Conservation (phyloP, 225 moss, liverwort and hornwort genomes). For the Bryum argenteum region DNA sequence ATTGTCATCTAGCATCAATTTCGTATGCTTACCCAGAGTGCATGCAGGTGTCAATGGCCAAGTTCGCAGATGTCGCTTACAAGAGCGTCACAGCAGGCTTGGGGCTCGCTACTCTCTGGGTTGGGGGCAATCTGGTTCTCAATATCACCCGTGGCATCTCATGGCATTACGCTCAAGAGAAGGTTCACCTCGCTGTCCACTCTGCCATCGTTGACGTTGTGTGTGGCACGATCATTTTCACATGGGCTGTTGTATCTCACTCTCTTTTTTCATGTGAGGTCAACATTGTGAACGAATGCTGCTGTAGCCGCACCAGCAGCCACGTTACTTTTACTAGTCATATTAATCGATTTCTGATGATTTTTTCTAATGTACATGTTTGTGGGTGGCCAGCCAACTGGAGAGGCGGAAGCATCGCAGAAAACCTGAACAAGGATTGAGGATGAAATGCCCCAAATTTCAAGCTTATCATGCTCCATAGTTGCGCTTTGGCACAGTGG, state of each 20-base stretch:
- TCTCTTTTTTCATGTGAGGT: not conserved
- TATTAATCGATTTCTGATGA: not conserved
- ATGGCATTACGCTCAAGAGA: constrained; percentile 90
- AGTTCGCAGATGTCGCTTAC: constrained; percentile 78
- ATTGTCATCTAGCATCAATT: not conserved
- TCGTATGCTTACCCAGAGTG: not conserved
- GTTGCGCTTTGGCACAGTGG: constrained; percentile 11
- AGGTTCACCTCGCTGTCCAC: constrained; percentile 35
- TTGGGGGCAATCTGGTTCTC: constrained; percentile 81
- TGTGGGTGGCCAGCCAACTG: constrained; percentile 37
- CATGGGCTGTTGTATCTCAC: not conserved
- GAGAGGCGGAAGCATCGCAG: constrained; percentile 34
- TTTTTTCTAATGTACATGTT: constrained; percentile 18
- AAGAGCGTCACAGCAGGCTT: constrained; percentile 85
- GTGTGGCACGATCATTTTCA: not conserved
- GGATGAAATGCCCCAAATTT: constrained; percentile 4
- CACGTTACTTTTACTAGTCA: not conserved
- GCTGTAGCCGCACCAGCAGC: not conserved
- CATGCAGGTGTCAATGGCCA: constrained; percentile 58
- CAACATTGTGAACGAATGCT: constrained; percentile 8
- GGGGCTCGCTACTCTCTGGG: constrained; percentile 82
- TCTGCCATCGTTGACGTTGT: constrained; percentile 13
- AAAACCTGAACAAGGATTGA: constrained; percentile 30
- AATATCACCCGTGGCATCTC: constrained; percentile 93
- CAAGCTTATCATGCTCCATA: constrained; percentile 9